phyloP scores from a whole-genome alignment of 1,284 basidiomycete species.

The Phlebopus sp. region DNA sequence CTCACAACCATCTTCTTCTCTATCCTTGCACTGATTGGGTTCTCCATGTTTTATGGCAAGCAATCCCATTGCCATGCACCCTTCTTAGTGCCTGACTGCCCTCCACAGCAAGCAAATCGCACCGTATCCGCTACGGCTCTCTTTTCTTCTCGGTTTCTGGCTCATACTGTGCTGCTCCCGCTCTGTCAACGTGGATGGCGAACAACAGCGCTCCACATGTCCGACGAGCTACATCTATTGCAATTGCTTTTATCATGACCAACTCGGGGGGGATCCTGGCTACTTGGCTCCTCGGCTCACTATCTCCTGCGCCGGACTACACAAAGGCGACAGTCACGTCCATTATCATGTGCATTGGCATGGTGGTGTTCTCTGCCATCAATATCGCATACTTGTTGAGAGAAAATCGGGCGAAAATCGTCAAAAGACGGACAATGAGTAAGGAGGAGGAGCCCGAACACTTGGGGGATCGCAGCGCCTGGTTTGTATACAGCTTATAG shows the following conservation, averaged over 20 bases:
- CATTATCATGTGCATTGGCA: constrained; percentile 35
- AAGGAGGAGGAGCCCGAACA: constrained; percentile 18
- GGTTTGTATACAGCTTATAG: constrained; percentile 31
- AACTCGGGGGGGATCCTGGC: constrained; percentile 59
- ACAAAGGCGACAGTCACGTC: constrained; percentile 38
- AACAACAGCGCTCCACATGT: constrained; percentile 59
- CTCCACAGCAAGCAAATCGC: constrained; percentile 17
- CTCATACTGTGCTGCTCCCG: constrained; percentile 42
- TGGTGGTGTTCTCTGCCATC: constrained; percentile 29
- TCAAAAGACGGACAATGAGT: constrained; percentile 12
- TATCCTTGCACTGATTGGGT: constrained; percentile 41
- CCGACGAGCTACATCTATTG: constrained; percentile 53
- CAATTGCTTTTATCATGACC: constrained; percentile 50
- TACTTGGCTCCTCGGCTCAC: constrained; percentile 49
- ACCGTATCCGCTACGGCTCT: constrained; percentile 45
- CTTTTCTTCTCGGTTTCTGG: constrained; percentile 51
- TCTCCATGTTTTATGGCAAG: constrained; percentile 47
- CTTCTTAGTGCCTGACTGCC: not conserved
- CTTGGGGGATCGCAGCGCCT: constrained; percentile 30
- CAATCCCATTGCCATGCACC: not conserved
- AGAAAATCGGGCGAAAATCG: constrained; percentile 23
- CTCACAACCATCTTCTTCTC: constrained; percentile 36
- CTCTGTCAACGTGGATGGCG: constrained; percentile 49
- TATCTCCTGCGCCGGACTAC: constrained; percentile 44
- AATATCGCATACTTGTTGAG: constrained; percentile 30